Evolutionary conservation across 2,329 filamentous ascomycete species (phyloP), one percentile per base, ranked within the genome.

Genomic region (Colletotrichum chlorophyti): DNA sequence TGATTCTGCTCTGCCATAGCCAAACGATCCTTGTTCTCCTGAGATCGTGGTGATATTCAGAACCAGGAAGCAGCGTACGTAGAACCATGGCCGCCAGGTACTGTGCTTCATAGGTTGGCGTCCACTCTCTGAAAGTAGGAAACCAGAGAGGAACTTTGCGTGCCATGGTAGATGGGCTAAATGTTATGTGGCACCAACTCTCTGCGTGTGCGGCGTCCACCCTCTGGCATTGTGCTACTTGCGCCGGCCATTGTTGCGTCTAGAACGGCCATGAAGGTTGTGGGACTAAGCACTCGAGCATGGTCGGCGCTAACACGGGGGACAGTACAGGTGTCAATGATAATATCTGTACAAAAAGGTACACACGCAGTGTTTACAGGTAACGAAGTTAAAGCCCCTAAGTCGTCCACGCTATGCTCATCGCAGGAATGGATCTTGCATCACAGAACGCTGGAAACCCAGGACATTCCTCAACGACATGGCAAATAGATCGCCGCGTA

Each of bases 351-450:
- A 9, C 29, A 32, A 29, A 41, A 35, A 17, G 27, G 48, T 37
- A 27, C 8, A n/a, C 42, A 29, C 34, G 19, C 19, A 14, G 26
- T 23, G 11, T 29, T 21, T 54, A 26, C 26, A 23, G 11, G 24
- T 17, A 15, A 15, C 17, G 26, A 41, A 11, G 26, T 49, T 32
- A n/a, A n/a, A n/a, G n/a, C n/a, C n/a, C n/a, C n/a, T n/a, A n/a
- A n/a, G n/a, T n/a, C n/a, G n/a, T 45, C n/a, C 23, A 27, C 10
- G 23, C 41, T 14, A 29, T 24, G 27, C 35, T 38, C 24, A 23
- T 35, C 32, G 46, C 43, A 58, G 19, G 34, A 60, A 60, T n/a
- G n/a, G n/a, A n/a, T 35, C 40, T 45, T 60, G 45, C 52, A 46
- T 41, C 46, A 45, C 46, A 46, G 52, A 51, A 45, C 21, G 35